Percentiles rank a stretch among this genome's conserved stretches.
Evolutionary conservation across 2,329 filamentous ascomycete species (phyloP).

Genomic region (Fusarium tricinctum): DNA sequence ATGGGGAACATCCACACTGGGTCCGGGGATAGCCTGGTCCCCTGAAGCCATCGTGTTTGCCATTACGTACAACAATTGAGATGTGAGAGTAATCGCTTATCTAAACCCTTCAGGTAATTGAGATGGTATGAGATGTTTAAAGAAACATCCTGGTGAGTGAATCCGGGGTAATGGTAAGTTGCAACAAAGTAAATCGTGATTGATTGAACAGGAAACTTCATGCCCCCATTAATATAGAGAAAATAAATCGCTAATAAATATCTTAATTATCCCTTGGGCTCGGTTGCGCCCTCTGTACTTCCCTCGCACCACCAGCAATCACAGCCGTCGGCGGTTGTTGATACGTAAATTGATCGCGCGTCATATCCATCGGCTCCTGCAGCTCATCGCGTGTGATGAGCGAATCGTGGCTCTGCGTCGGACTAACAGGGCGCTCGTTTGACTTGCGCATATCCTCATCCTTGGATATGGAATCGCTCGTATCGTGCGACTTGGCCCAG

Average conservation of each 20-base stretch:
- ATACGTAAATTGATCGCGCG: slow-evolving; percentile 10
- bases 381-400: slow-evolving; percentile 46
- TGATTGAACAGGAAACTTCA: slow-evolving; percentile 1
- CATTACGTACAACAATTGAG: slow-evolving; percentile 42
- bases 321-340: slow-evolving; percentile 34
- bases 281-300: slow-evolving; percentile 36
- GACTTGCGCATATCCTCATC: slow-evolving; percentile 38
- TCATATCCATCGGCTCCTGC: slow-evolving; percentile 35
- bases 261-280: slow-evolving; percentile 14
- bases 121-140: background rate
- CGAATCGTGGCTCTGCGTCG: slow-evolving; percentile 50
- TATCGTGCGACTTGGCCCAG: slow-evolving; percentile 44
- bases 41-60: slow-evolving; percentile 27
- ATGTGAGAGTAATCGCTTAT: background rate
- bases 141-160: background rate
- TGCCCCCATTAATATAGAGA: slow-evolving; percentile 1
- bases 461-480: slow-evolving; percentile 39
- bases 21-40: slow-evolving; percentile 31
- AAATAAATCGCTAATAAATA: slow-evolving; percentile 1
- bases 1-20: slow-evolving; percentile 30
- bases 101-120: background rate
- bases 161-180: background rate
- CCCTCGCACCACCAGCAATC: slow-evolving; percentile 34
- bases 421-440: slow-evolving; percentile 38
- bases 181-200: slow-evolving; percentile 26